Percentiles rank a stretch among this genome's conserved stretches.
phyloP scores from a whole-genome alignment of 2,329 filamentous ascomycete species.

The Xylariaceae sp. region DNA sequence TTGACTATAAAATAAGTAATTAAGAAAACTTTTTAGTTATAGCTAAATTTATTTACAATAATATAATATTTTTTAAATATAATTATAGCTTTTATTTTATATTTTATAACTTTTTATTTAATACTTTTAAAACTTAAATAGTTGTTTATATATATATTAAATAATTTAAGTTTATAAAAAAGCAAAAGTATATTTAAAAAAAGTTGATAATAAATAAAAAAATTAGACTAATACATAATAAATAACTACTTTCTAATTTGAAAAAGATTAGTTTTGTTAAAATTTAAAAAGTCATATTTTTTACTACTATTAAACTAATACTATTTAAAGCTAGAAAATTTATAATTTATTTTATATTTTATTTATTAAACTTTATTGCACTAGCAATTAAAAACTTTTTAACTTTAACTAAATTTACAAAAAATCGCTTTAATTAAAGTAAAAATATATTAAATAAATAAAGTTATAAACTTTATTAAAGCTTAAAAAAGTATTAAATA shows the following conservation, averaged over 20 bases:
- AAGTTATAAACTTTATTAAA: no score
- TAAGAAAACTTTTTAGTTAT: background rate
- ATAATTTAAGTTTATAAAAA: background rate
- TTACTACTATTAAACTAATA: no score
- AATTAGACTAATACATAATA: background rate
- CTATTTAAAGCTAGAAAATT: background rate
- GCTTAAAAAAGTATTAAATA: background rate
- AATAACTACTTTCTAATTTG: background rate
- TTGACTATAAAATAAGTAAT: background rate
- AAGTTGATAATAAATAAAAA: background rate
- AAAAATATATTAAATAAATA: no score
- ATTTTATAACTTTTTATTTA: background rate
- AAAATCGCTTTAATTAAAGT: no score
- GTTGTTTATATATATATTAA: background rate
- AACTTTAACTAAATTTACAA: no score
- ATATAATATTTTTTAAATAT: background rate
- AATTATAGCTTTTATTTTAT: background rate
- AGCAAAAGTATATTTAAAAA: background rate
- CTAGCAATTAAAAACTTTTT: no score
- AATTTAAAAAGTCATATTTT: background rate
- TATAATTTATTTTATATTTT: background rate
- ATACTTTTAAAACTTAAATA: background rate
- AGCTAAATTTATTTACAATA: background rate
- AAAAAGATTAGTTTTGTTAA: background rate
- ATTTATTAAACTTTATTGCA: background rate